phyloP scores from a whole-genome alignment of 768 basidiomycete species.

The Russula griseocarnosa region DNA sequence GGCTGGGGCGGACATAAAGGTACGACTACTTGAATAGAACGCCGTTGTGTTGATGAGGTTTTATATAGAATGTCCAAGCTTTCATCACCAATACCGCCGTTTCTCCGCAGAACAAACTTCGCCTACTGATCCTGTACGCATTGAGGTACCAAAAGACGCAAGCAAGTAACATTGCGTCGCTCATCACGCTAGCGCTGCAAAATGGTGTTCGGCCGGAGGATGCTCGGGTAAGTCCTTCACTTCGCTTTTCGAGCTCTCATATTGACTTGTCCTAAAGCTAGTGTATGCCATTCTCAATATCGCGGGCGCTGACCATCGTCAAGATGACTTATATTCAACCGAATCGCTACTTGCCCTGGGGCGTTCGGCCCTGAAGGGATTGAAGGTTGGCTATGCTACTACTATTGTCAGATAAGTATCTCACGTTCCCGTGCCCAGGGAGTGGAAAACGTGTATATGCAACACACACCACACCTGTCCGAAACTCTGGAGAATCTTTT shows the following conservation, averaged over 20 bases:
- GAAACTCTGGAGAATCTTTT: conserved; percentile 89
- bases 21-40: conserved; percentile 34
- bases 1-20: conserved; percentile 85
- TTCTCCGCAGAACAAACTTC: conserved; percentile 77
- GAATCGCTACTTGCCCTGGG: conserved; percentile 94
- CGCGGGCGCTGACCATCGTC: conserved; percentile 91
- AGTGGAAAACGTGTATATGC: conserved; percentile 98
- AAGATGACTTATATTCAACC: conserved; percentile 95
- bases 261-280: conserved; percentile 48
- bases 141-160: conserved; percentile 91
- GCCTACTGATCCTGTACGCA: conserved; percentile 87
- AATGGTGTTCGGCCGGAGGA: conserved; percentile 77
- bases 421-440: conserved; percentile 50
- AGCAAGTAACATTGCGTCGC: conserved; percentile 71
- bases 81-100: conserved; percentile 65
- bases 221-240: conserved; percentile 49
- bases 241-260: conserved; percentile 1
- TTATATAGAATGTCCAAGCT: conserved; percentile 70
- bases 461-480: conserved; percentile 89
- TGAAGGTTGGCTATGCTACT: conserved; percentile 57
- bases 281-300: conserved; percentile 92
- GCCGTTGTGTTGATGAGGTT: conserved; percentile 3
- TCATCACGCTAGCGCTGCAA: conserved; percentile 68
- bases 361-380: conserved; percentile 88
- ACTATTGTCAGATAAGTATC: conserved; percentile 14